phyloP scores from a whole-genome alignment of 495 filamentous ascomycete genomes.

The Neurospora sp. region DNA sequence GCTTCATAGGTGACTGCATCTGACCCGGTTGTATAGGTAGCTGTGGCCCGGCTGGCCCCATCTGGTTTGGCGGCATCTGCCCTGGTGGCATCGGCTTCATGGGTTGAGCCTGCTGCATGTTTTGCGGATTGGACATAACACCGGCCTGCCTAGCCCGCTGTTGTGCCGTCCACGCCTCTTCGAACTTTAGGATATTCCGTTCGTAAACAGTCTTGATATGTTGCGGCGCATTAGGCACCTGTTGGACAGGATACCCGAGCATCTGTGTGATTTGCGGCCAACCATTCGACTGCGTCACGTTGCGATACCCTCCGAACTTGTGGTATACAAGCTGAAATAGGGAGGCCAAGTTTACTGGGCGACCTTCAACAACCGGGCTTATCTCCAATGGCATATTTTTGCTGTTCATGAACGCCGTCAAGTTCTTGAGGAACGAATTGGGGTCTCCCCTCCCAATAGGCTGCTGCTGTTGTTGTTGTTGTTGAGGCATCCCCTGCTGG shows the following conservation, averaged over 20 bases:
- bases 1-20: constrained; percentile 41
- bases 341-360: constrained; percentile 58
- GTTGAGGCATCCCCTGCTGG: constrained; percentile 21
- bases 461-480: constrained; percentile 13
- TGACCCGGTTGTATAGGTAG: constrained; percentile 38
- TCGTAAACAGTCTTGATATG: constrained; percentile 67
- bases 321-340: constrained; percentile 69
- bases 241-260: constrained; percentile 55
- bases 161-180: constrained; percentile 55
- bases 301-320: constrained; percentile 63
- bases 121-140: constrained; percentile 11
- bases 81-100: constrained; percentile 25
- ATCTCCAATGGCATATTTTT: constrained; percentile 58
- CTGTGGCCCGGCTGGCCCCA: constrained; percentile 36
- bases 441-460: constrained; percentile 28
- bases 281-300: constrained; percentile 48
- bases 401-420: constrained; percentile 61
- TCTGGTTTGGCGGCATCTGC: constrained; percentile 37
- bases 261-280: constrained; percentile 64
- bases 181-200: constrained; percentile 61
- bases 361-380: constrained; percentile 59
- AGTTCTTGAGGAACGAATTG: constrained; percentile 64
- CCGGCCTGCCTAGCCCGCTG: constrained; percentile 45
- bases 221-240: constrained; percentile 51
- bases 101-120: constrained; percentile 27